These are phyloP conservation scores for Pycnococcus provasolii DNA, from an alignment of 139 green algal species.

Conservation along the genomic window DNA sequence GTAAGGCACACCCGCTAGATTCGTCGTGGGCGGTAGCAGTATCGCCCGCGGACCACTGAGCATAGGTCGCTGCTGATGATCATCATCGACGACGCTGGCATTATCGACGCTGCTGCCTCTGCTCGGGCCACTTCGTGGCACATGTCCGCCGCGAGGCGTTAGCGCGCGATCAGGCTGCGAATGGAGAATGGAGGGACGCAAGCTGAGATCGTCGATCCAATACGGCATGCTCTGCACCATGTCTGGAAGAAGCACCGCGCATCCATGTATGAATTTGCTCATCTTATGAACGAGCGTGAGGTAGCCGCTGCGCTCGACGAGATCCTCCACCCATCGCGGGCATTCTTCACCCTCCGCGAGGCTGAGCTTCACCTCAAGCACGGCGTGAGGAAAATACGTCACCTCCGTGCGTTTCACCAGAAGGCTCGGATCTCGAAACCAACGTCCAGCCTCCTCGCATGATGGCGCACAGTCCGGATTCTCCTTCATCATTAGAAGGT, in stretches of 20 bases:
- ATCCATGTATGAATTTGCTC: constrained; percentile 24
- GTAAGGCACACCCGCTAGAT: too few relatives aligned
- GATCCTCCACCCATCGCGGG: constrained; percentile 65
- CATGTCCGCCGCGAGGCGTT: too few relatives aligned
- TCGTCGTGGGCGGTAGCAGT: too few relatives aligned
- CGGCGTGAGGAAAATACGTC: constrained; percentile 68
- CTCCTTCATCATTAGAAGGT: constrained; percentile 89
- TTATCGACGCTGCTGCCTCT: too few relatives aligned
- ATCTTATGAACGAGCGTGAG: constrained; percentile 27
- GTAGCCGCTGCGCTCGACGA: constrained; percentile 24
- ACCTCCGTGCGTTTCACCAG: neutral
- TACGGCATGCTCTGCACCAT: constrained; percentile 75
- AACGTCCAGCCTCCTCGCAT: constrained; percentile 40
- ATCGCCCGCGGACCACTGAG: too few relatives aligned
- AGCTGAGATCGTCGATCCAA: constrained; percentile 82
- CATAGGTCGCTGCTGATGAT: too few relatives aligned
- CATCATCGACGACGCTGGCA: too few relatives aligned
- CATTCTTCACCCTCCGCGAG: constrained; percentile 64
- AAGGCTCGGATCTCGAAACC: constrained; percentile 65
- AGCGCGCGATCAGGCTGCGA: too few relatives aligned
- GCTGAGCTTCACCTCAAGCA: constrained; percentile 91
- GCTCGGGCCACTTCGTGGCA: too few relatives aligned
- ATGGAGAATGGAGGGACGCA: constrained; percentile 46
- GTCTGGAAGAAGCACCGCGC: constrained; percentile 45
- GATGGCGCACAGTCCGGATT: constrained; percentile 70